Percentiles rank a stretch among this genome's conserved stretches.
Evolutionary conservation across 768 basidiomycete species (phyloP).

Genomic region (Paxillus rubicundulus): DNA sequence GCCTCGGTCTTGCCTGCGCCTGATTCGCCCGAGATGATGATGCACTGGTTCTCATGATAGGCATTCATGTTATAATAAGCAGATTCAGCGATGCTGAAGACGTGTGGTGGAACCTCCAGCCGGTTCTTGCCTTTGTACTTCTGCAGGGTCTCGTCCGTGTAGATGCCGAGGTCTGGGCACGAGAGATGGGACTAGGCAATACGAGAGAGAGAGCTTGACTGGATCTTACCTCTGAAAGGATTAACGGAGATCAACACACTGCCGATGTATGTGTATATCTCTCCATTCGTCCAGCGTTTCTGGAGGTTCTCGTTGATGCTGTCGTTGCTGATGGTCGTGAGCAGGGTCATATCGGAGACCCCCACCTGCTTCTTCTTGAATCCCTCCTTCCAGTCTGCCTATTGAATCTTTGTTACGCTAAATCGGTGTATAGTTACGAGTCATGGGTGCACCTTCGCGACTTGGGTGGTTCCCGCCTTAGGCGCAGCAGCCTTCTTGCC

Average conservation of each 20-base stretch:
- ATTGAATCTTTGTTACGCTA: slow-evolving; percentile 10
- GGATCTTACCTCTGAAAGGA: slow-evolving; percentile 78
- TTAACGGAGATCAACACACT: slow-evolving; percentile 98
- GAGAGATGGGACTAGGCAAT: slow-evolving; percentile 8
- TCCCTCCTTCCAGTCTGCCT: slow-evolving; percentile 99
- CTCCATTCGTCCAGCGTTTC: slow-evolving; percentile 91
- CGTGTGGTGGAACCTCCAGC: slow-evolving; percentile 96
- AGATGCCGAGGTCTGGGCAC: slow-evolving; percentile 87
- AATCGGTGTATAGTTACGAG: not conserved
- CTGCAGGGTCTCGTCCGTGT: slow-evolving; percentile 83
- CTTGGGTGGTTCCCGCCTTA: slow-evolving; percentile 59
- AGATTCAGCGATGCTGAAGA: slow-evolving; percentile 94
- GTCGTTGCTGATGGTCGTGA: slow-evolving; percentile 96
- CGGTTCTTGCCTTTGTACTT: slow-evolving; percentile 96
- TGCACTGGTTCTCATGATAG: slow-evolving; percentile 99
- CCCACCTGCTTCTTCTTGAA: slow-evolving; percentile 99
- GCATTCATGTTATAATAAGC: slow-evolving; percentile 99
- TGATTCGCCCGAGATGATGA: slow-evolving; percentile 98
- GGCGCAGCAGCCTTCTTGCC: slow-evolving; percentile 74
- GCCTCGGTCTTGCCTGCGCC: slow-evolving; percentile 99
- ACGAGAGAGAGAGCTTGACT: not conserved
- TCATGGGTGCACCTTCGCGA: slow-evolving; percentile 64
- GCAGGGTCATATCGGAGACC: slow-evolving; percentile 96
- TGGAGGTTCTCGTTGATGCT: slow-evolving; percentile 97
- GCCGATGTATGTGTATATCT: slow-evolving; percentile 99